Base-by-base conservation (phyloP, 1,139 yeast species). In the Suhomyces bribrorum region DNA sequence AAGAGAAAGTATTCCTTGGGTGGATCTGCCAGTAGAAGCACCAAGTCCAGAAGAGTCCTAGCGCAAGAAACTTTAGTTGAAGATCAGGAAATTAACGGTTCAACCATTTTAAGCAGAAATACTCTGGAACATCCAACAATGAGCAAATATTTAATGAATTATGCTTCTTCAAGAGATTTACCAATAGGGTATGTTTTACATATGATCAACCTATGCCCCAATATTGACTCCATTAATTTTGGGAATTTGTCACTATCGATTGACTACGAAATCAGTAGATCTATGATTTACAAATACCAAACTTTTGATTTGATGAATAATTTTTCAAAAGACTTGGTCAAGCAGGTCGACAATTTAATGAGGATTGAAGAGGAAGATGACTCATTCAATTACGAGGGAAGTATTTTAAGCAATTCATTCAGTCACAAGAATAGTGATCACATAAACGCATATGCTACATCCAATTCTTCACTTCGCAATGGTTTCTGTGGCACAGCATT, bases 141-240 rank as follows among this genome's bases (percentile, higher is more conserved):
- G 32, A 83, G 79, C 53, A 73, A 75, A 45, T 78, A 77, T 46
- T 56, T 84, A 29, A 52, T 69, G 36, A 79, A 74, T 52, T 82
- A 81, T 53, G 72, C 85, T 2, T 66, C 73, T 15, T 72, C 81
- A 13, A 77, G 72, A 48, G 94, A 85, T 57, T 52, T 85, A 5
- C 94, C 94, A 1, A 63, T 81, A 32, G 94, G 92, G 0, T 77
- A 79, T 49, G 52, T 84, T 6, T 55, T 84, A 22, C 88, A 83
- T 56, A 53, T 84, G 31, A 54, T 85, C 28, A 71, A 71, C 28
- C 59, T 75, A 26, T 84, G 94, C 52, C 79, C 79, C 6, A 80
- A 82, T 47, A 51, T 84, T 29, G 59, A 54, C 7, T 53, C 61
- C 7, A 50, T 84, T 15, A 68, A 83, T 47, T 55, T 85, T 14